phyloP scores from a whole-genome alignment of 2,329 filamentous ascomycete genomes.

The Shiraia bambusicola region DNA sequence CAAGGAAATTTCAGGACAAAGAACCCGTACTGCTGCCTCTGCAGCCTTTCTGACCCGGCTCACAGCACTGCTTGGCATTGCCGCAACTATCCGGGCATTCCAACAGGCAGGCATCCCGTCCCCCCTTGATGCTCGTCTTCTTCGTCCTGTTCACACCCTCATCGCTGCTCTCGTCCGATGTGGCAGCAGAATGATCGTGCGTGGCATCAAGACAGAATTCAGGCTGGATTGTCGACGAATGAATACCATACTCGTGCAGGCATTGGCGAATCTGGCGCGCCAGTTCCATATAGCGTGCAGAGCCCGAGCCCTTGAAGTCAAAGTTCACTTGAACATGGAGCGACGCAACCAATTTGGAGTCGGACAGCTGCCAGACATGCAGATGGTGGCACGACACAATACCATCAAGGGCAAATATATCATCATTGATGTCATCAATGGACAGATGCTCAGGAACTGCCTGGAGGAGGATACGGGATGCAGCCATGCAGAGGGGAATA shows the following conservation, averaged over 20 bases:
- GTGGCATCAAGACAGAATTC: constrained; percentile 63
- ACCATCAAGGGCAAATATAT: constrained; percentile 81
- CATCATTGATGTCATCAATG: constrained; percentile 86
- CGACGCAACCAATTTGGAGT: constrained; percentile 90
- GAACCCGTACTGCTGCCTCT: constrained; percentile 17
- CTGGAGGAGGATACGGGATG: constrained; percentile 86
- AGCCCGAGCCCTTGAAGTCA: constrained; percentile 78
- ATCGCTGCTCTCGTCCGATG: constrained; percentile 36
- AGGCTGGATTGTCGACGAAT: constrained; percentile 95
- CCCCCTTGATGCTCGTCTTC: constrained; percentile 40
- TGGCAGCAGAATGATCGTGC: constrained; percentile 45
- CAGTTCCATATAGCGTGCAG: constrained; percentile 83
- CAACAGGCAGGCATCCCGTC: constrained; percentile 43
- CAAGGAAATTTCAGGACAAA: constrained; percentile 9
- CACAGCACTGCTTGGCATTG: constrained; percentile 46
- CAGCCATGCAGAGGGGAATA: constrained; percentile 76
- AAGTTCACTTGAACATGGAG: constrained; percentile 92
- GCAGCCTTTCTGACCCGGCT: constrained; percentile 34
- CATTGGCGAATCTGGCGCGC: constrained; percentile 81
- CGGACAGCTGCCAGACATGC: constrained; percentile 96
- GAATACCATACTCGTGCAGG: constrained; percentile 92
- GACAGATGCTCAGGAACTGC: constrained; percentile 87
- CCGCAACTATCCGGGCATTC: constrained; percentile 49
- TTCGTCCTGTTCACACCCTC: constrained; percentile 34
- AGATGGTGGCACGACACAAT: constrained; percentile 92